Evolutionary conservation across 371 early-diverging fungal species (phyloP), one percentile per base, ranked within the genome.

Genomic region (Circinella umbellata): DNA sequence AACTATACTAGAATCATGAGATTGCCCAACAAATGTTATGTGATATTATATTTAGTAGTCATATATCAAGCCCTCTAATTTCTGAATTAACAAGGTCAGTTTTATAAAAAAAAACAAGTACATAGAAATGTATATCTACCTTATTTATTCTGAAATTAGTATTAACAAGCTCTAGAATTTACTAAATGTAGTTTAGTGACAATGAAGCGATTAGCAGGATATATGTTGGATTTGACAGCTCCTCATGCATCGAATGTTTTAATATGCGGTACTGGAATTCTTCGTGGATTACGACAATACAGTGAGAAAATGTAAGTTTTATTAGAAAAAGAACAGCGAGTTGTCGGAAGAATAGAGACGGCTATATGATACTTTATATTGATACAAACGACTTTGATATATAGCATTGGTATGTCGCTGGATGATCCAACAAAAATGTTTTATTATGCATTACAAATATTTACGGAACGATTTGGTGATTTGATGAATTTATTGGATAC

Each of bases 1-100:
- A 4, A 35, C 42, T 4, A 5, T 1, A 14, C 1, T 53, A 75
- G 75, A 68, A 55, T 11, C 75, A 66, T 38, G 66, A 69, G 18
- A 66, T 69, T 18, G 71, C 69, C 34, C 68, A 75, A 42, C 75
- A 66, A 8, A 18, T 75, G 39, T 53, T 75, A 20, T 71, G 69
- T 51, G 75, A 68, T 66, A 65, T 73, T 3, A 66, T 70, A 20
- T 54, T 15, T 17, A 63, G 38, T 47, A 54, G 35, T 27, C 46
- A 46, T 54, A 61, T 66, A 4, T 61, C 35, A 37, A 67, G 67
- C 47, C 61, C 67, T 14, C 36, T 67, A 42, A 63, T 67, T 53
- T n/a, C 37, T 5, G 68, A 59, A 37, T 37, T 71, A 5, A 63
- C 68, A 38, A 67, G 72, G 72, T 66, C 61, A 17, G 39, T 38